Percentiles rank a stretch among this genome's conserved stretches.
phyloP scores from a whole-genome alignment of 2,329 filamentous ascomycete species.

The Neofusicoccum cordaticola region DNA sequence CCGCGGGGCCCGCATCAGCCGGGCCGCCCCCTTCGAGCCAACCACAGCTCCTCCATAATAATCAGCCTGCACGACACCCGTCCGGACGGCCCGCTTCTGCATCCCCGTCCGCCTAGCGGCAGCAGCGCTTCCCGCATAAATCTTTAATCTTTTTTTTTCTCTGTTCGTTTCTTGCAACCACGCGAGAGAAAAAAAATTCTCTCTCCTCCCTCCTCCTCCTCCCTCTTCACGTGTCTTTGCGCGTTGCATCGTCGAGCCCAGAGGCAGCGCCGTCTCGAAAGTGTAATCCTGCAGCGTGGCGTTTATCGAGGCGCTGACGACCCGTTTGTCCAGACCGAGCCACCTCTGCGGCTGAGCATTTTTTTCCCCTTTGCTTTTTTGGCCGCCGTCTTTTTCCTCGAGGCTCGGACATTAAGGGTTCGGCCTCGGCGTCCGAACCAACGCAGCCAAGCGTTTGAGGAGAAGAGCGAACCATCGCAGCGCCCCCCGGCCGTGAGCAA shows the following conservation, averaged over 20 bases:
- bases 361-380: too few relatives aligned
- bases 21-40: neutral
- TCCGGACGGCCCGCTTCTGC: neutral
- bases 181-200: neutral
- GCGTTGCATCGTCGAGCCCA: neutral
- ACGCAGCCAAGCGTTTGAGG: neutral
- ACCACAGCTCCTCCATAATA: constrained; percentile 1
- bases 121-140: neutral
- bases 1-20: neutral
- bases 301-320: neutral
- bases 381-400: too few relatives aligned
- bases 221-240: neutral
- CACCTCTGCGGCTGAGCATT: too few relatives aligned
- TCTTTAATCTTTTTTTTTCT: neutral
- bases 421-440: neutral
- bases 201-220: neutral
- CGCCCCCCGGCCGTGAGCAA: neutral
- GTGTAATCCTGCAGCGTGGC: too few relatives aligned
- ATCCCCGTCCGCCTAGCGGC: neutral
- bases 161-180: neutral
- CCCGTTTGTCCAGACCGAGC: neutral
- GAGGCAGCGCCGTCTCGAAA: neutral
- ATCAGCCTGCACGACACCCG: constrained; percentile 3
- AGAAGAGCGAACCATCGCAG: too few relatives aligned
- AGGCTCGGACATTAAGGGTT: neutral